Percentiles rank a stretch among this genome's conserved stretches.
These are phyloP conservation scores for Kitagawia praeruptora DNA, from an alignment of 129 eudicot species.

Conservation along the genomic window DNA sequence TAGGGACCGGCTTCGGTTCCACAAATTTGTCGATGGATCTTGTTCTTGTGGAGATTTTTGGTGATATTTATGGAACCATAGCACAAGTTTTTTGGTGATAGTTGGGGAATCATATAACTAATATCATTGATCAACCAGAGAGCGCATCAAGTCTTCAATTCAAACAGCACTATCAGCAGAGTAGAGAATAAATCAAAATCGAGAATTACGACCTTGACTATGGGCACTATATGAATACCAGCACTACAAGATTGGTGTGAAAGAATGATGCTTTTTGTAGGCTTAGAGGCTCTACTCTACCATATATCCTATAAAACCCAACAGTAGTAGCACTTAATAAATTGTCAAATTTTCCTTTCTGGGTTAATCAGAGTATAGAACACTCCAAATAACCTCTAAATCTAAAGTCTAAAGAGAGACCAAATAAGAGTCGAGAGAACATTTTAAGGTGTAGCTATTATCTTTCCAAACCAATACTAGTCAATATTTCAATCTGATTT, in stretches of 20 bases:
- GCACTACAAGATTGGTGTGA: neutral
- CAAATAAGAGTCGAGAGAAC: too few relatives aligned
- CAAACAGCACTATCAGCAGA: neutral
- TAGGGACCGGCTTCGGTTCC: constrained; percentile 61
- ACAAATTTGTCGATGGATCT: constrained; percentile 43
- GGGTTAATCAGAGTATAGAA: too few relatives aligned
- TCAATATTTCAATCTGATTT: too few relatives aligned
- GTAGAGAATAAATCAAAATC: neutral
- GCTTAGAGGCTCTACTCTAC: too few relatives aligned
- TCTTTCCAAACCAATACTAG: too few relatives aligned
- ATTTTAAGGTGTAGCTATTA: too few relatives aligned
- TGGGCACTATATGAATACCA: neutral
- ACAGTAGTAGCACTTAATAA: neutral
- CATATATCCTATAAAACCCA: neutral
- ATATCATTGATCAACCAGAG: neutral
- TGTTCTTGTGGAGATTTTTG: constrained; percentile 63
- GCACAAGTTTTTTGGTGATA: constrained; percentile 36
- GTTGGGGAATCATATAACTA: neutral
- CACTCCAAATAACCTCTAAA: too few relatives aligned
- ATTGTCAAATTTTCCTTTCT: too few relatives aligned
- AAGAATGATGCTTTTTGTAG: neutral
- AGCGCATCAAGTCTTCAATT: neutral
- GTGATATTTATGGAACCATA: constrained; percentile 6
- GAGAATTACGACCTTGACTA: neutral
- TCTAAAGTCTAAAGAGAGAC: too few relatives aligned